phyloP scores from a whole-genome alignment of 441 rosid species.

The Melastoma candidum region DNA sequence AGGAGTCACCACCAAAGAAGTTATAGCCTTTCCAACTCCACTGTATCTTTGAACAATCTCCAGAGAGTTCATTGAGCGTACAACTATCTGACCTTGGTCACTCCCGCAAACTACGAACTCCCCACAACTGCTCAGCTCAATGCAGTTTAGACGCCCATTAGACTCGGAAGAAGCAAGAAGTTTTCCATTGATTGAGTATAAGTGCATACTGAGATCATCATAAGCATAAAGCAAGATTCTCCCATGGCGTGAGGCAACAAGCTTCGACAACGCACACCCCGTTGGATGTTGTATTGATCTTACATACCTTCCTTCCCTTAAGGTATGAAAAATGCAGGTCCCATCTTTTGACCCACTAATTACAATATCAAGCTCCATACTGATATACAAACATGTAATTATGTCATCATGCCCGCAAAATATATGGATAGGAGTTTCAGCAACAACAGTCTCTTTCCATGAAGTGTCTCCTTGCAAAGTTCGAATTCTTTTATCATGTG shows the following conservation, averaged over 20 bases:
- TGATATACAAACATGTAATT: slow-evolving; percentile 78
- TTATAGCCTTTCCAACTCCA: slow-evolving; percentile 82
- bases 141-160: slow-evolving; percentile 87
- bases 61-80: slow-evolving; percentile 86
- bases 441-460: slow-evolving; percentile 63
- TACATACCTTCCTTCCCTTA: slow-evolving; percentile 85
- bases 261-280: slow-evolving; percentile 78
- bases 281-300: slow-evolving; percentile 89
- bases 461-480: slow-evolving; percentile 39
- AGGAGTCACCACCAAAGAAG: slow-evolving; percentile 71
- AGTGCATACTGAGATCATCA: slow-evolving; percentile 86
- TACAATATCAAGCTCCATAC: slow-evolving; percentile 89
- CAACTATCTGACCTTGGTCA: slow-evolving; percentile 93
- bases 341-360: slow-evolving; percentile 99
- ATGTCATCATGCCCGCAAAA: slow-evolving; percentile 96
- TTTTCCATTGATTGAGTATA: slow-evolving; percentile 89
- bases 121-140: slow-evolving; percentile 83
- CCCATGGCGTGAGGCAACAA: slow-evolving; percentile 85
- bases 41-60: slow-evolving; percentile 66
- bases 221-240: slow-evolving; percentile 73
- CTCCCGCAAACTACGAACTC: slow-evolving; percentile 91
- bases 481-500: slow-evolving; percentile 61
- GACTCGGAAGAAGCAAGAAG: slow-evolving; percentile 92
- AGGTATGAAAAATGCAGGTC: slow-evolving; percentile 86
- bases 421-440: slow-evolving; percentile 91